Evolutionary conservation across 352 stramenopile species (phyloP), one percentile per base, ranked within the genome.

Genomic region (Phytophthora litchii): DNA sequence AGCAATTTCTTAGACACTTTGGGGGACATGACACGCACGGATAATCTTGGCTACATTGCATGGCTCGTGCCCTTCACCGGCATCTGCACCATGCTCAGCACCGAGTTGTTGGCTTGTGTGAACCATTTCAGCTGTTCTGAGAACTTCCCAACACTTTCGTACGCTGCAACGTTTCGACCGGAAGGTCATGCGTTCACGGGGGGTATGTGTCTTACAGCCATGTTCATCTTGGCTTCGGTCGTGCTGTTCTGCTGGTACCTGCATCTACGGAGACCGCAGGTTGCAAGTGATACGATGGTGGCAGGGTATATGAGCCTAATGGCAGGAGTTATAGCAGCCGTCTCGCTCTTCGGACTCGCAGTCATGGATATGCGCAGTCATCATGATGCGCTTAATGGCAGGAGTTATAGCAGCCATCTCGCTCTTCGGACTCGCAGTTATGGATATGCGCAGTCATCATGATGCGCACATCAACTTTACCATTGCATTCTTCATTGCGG

Each of bases 81-180:
- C 31, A 74, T 94, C 50, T 59, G 64, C 17, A 94, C 87, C 17
- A 93, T 96, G 80, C 47, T 90, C 11, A 21, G 60, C 12, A 94
- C 86, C 11, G 86, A 92, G 45, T 49, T 73, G 0, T 60, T 94
- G 44, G 86, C 85, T 19, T 96, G 87, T 53, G 47, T 47, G 0
- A 65, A 80, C 41, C 83, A 94, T 46, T 96, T 94, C 56, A 76
- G 78, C 42, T 96, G 87, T 58, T 69, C 78, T 0, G 67, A 76
- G 19, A 61, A 88, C 27, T 94, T 85, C 67, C 87, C 87, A 21
- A 96, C 87, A 46, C 70, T 96, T 12, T 96, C 87, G 50, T 93
- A 92, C 53, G 85, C 87, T 6, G 87, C 87, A 21, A 88, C 81
- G 19, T 93, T 92, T 65, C 72, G 71, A 45, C 87, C 85, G 7